Conservation (phyloP, 1,284 basidiomycete species). For the Baeospora myosura region DNA sequence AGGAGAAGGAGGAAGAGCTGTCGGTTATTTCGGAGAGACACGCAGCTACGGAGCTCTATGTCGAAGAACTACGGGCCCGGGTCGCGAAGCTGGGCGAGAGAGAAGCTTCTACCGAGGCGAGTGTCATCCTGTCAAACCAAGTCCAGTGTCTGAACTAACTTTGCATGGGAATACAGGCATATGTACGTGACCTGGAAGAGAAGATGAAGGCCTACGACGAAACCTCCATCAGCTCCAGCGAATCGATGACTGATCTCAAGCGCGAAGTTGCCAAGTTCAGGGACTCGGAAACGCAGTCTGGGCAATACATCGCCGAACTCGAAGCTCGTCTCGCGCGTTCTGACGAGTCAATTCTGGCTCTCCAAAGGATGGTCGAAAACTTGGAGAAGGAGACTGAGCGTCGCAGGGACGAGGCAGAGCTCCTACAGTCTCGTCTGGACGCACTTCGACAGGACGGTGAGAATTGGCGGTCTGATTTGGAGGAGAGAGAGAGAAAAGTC, state of each 20-base stretch:
- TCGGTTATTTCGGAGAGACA: constrained; percentile 59
- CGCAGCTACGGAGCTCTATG: constrained; percentile 76
- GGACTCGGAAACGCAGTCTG: constrained; percentile 66
- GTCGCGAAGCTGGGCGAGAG: constrained; percentile 81
- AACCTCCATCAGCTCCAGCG: constrained; percentile 64
- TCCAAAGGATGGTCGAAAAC: constrained; percentile 67
- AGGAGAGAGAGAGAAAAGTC: constrained; percentile 71
- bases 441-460: constrained; percentile 63
- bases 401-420: constrained; percentile 60
- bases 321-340: constrained; percentile 76
- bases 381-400: constrained; percentile 74
- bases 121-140: constrained; percentile 13
- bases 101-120: constrained; percentile 84
- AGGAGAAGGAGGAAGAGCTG: constrained; percentile 82
- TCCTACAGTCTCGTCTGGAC: constrained; percentile 69
- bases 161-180: constrained; percentile 46
- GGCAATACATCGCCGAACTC: constrained; percentile 83
- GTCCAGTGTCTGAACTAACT: not conserved
- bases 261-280: constrained; percentile 77
- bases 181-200: constrained; percentile 87
- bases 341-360: constrained; percentile 65
- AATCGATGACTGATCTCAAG: constrained; percentile 74
- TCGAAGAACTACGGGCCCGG: constrained; percentile 78
- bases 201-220: constrained; percentile 83
- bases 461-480: constrained; percentile 73